These are phyloP conservation scores for Oldenlandia corymbosa DNA, from an alignment of 257 asterid species.

Conservation along the genomic window DNA sequence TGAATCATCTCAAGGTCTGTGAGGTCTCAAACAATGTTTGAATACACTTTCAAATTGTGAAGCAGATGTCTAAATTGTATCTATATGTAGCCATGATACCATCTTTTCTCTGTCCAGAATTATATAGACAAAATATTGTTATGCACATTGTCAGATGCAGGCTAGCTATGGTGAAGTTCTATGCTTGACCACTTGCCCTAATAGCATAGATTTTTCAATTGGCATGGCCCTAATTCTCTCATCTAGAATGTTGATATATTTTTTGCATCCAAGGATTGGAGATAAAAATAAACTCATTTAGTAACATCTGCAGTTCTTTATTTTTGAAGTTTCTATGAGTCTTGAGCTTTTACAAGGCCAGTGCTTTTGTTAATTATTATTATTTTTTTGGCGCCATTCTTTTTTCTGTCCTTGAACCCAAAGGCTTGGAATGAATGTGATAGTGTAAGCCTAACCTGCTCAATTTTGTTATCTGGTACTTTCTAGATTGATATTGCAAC, in stretches of 20 bases:
- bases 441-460: conserved; percentile 1
- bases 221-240: background rate
- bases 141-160: background rate
- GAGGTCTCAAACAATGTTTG: background rate
- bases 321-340: background rate
- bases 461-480: background rate
- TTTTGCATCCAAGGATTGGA: background rate
- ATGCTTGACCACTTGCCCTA: background rate
- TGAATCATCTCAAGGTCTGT: conserved; percentile 54
- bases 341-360: background rate
- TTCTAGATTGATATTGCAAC: background rate
- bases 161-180: background rate
- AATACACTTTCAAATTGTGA: background rate
- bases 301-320: background rate
- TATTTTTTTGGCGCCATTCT: background rate
- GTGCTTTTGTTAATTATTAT: background rate
- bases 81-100: background rate
- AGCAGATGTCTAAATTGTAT: too few species aligned
- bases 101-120: background rate
- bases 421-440: background rate
- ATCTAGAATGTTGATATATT: background rate
- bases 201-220: background rate
- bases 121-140: background rate
- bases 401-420: background rate
- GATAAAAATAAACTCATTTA: background rate